Percentiles rank a stretch among this genome's conserved stretches.
phyloP scores from a whole-genome alignment of 2,329 filamentous ascomycete species.

The Ceratocystis cacaofunesta region DNA sequence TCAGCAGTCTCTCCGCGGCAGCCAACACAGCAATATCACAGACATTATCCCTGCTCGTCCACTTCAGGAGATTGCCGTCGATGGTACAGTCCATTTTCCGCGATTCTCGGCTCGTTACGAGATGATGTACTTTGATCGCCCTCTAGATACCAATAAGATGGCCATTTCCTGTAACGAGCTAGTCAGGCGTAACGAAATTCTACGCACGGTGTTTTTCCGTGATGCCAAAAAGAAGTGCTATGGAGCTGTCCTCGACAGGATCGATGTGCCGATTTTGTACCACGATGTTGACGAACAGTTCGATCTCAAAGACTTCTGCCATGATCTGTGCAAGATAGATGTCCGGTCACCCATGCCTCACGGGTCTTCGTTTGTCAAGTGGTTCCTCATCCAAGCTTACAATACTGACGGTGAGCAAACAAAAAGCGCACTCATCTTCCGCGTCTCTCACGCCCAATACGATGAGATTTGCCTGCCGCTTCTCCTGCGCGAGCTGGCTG shows the following conservation, averaged over 20 bases:
- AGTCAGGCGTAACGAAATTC: conserved; percentile 45
- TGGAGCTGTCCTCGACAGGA: conserved; percentile 41
- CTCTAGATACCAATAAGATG: conserved; percentile 34
- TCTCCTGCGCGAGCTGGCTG: conserved; percentile 45
- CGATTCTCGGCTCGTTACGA: conserved; percentile 50
- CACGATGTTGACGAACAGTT: conserved; percentile 33
- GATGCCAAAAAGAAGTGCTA: conserved; percentile 31
- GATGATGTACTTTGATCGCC: conserved; percentile 43
- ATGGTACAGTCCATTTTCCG: conserved; percentile 40
- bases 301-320: conserved; percentile 36
- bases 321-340: conserved; percentile 40
- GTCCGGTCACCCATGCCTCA: conserved; percentile 39
- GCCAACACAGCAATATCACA: conserved; percentile 35
- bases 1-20: conserved; percentile 33
- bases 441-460: conserved; percentile 55
- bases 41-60: conserved; percentile 45
- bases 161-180: conserved; percentile 38
- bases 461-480: conserved; percentile 51
- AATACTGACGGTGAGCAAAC: conserved; percentile 18
- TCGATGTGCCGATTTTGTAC: conserved; percentile 36
- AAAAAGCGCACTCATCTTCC: conserved; percentile 36
- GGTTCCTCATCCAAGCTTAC: conserved; percentile 34
- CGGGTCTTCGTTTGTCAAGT: conserved; percentile 46
- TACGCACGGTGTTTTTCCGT: conserved; percentile 50
- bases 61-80: conserved; percentile 44